Evolutionary conservation across 164 flowering plant species (phyloP).

Genomic region (Hamamelis virginiana): DNA sequence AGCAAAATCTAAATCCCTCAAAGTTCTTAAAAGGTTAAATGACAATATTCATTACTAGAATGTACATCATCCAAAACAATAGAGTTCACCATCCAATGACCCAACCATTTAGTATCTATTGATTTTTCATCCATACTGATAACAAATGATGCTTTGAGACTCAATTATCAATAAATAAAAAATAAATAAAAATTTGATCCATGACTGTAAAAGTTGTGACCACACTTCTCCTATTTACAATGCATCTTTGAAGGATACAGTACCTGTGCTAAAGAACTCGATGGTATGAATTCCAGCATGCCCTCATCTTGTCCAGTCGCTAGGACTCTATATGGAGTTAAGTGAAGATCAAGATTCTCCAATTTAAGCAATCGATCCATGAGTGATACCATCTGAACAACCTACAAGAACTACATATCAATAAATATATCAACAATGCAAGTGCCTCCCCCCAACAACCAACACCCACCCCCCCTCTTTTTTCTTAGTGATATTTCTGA

Average conservation of each 20-base stretch:
- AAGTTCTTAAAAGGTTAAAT: neutral
- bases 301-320: slow-evolving; percentile 99
- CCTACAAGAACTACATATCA: slow-evolving; percentile 45
- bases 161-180: neutral
- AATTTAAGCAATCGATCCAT: slow-evolving; percentile 96
- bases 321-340: slow-evolving; percentile 96
- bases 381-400: slow-evolving; percentile 97
- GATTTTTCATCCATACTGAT: neutral
- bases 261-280: slow-evolving; percentile 96
- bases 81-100: neutral
- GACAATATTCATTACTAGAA: too few species aligned
- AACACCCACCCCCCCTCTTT: too few species aligned
- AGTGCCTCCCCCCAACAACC: too few species aligned
- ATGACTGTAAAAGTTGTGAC: neutral
- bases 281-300: slow-evolving; percentile 96
- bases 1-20: too few species aligned
- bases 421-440: neutral
- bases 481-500: too few species aligned
- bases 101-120: neutral
- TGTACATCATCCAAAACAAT: neutral
- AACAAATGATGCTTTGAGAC: neutral
- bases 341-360: slow-evolving; percentile 95
- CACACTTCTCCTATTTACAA: neutral
- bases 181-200: neutral
- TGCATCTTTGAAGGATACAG: neutral